Evolutionary conservation across 768 basidiomycete species (phyloP).

Genomic region (Suillus luteus): DNA sequence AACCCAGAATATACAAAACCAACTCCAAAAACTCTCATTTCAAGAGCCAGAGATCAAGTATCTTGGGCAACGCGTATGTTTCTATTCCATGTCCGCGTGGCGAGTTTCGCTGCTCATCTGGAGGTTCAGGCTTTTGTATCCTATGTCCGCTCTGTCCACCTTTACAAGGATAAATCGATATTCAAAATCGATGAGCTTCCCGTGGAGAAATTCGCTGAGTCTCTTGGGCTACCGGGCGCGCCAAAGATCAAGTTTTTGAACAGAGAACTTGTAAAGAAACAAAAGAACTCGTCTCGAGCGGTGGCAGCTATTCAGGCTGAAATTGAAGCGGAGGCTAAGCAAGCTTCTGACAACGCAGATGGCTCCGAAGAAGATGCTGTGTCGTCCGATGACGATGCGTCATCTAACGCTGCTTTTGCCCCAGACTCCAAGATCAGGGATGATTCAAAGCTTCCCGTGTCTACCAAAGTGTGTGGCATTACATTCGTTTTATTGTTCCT

Average conservation of each 20-base stretch:
- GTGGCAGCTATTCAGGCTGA: constrained; percentile 39
- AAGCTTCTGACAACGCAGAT: constrained; percentile 20
- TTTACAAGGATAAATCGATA: constrained; percentile 92
- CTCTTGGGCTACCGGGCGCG: constrained; percentile 89
- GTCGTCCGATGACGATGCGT: constrained; percentile 28
- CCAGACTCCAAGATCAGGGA: constrained; percentile 9
- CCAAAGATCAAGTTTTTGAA: constrained; percentile 92
- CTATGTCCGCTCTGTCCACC: constrained; percentile 87
- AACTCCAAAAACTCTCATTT: constrained; percentile 91
- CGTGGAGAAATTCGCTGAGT: constrained; percentile 80
- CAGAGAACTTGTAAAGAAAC: constrained; percentile 66
- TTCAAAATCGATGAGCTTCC: constrained; percentile 88
- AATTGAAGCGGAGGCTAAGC: constrained; percentile 23
- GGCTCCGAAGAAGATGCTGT: constrained; percentile 27
- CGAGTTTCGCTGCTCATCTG: constrained; percentile 1
- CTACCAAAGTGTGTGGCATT: constrained; percentile 40
- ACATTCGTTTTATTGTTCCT: neutral
- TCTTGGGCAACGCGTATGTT: constrained; percentile 84
- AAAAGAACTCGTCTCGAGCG: constrained; percentile 70
- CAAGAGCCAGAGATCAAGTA: constrained; percentile 97
- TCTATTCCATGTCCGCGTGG: neutral
- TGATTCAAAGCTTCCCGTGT: constrained; percentile 27
- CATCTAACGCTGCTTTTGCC: constrained; percentile 7
- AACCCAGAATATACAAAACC: constrained; percentile 79
- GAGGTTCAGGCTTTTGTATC: constrained; percentile 84